A percentile compares a stretch with the other conserved stretches of the same genome.
Conservation (phyloP, 805 yeast species). For the Candida nonsorbophila region DNA sequence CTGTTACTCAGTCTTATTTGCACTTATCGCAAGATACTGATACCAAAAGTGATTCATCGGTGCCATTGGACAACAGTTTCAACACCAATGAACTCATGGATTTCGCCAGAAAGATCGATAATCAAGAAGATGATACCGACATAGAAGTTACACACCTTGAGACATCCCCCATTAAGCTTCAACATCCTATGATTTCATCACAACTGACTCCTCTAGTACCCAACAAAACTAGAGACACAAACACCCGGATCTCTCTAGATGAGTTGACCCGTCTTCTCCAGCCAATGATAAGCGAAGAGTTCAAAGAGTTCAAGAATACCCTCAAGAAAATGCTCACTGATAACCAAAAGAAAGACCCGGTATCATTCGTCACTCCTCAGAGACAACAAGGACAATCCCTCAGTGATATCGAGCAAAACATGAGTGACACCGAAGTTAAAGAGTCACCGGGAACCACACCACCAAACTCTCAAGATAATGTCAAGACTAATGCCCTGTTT, state of each 20-base stretch:
- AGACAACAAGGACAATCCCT: not conserved
- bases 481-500: slow-evolving; percentile 3
- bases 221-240: too few species aligned
- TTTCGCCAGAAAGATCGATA: slow-evolving; percentile 13
- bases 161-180: too few species aligned
- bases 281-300: slow-evolving; percentile 13
- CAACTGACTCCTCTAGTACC: slow-evolving; percentile 20
- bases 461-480: slow-evolving; percentile 22
- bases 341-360: slow-evolving; percentile 1
- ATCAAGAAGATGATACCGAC: slow-evolving; percentile 1
- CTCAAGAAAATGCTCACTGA: slow-evolving; percentile 6
- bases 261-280: slow-evolving; percentile 11
- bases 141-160: too few species aligned
- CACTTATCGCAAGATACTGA: slow-evolving; percentile 13
- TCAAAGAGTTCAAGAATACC: slow-evolving; percentile 11
- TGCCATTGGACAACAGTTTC: slow-evolving; percentile 1
- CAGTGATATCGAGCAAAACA: too few species aligned
- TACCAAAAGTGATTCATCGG: slow-evolving; percentile 2
- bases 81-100: slow-evolving; percentile 6
- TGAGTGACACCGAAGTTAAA: not conserved
- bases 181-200: slow-evolving; percentile 12
- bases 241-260: too few species aligned
- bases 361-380: too few species aligned
- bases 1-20: slow-evolving; percentile 25
- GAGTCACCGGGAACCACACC: slow-evolving; percentile 28